Evolutionary conservation across 257 asterid genomes (phyloP).

Genomic region (Thymus quinquecostatus): DNA sequence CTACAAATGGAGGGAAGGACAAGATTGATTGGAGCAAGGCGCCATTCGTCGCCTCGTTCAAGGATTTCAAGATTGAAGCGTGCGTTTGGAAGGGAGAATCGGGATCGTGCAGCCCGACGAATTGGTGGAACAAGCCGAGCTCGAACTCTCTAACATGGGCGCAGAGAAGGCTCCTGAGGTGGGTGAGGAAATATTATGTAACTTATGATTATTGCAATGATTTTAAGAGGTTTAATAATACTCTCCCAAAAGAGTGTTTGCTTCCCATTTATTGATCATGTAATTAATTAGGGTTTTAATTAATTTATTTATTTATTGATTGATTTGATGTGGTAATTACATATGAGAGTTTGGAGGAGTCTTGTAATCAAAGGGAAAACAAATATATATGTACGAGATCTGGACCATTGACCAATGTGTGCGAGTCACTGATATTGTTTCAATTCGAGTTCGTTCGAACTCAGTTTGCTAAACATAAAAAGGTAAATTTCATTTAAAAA

Average conservation of each 20-base stretch:
- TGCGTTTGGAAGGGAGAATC: constrained; percentile 70
- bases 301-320: no score
- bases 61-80: constrained; percentile 59
- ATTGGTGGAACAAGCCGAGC: constrained; percentile 77
- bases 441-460: no score
- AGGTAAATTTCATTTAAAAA: no score
- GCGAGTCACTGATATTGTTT: no score
- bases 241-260: constrained; percentile 69
- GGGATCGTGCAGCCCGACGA: constrained; percentile 45
- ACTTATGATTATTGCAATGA: constrained; percentile 81
- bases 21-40: constrained; percentile 69
- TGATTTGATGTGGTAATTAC: no score
- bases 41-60: constrained; percentile 67
- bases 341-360: no score
- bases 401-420: no score
- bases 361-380: no score
- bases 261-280: constrained; percentile 56
- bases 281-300: background rate
- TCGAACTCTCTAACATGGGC: constrained; percentile 51
- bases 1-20: constrained; percentile 69
- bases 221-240: constrained; percentile 55
- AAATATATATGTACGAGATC: no score
- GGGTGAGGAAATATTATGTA: constrained; percentile 66
- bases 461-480: no score
- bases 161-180: constrained; percentile 65